phyloP scores from a whole-genome alignment of 495 filamentous ascomycete species.

The Saxophila tyrrhenica region DNA sequence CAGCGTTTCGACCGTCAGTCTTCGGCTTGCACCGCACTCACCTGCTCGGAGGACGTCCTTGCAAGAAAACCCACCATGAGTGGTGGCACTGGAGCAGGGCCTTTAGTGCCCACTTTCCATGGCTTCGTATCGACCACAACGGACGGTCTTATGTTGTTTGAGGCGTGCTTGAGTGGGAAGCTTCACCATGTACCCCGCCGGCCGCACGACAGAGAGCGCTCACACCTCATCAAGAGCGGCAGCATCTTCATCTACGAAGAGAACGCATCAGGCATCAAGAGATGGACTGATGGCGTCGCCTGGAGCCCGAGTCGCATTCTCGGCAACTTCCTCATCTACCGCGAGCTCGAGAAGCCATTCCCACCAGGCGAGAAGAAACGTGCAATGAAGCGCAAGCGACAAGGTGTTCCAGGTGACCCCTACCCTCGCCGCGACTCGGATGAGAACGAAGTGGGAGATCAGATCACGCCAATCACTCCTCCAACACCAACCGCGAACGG shows the following conservation, averaged over 20 bases:
- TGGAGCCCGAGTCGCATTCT: constrained; percentile 89
- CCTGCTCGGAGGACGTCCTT: no score
- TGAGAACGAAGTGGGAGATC: constrained; percentile 17
- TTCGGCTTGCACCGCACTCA: no score
- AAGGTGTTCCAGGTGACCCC: constrained; percentile 15
- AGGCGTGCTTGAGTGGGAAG: constrained; percentile 56
- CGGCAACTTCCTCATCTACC: constrained; percentile 81
- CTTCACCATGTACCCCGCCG: constrained; percentile 66
- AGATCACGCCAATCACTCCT: constrained; percentile 16
- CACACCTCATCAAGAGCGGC: constrained; percentile 63
- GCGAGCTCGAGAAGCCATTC: constrained; percentile 71
- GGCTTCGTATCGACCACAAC: constrained; percentile 42
- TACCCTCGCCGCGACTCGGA: constrained; percentile 20
- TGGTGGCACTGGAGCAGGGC: constrained; percentile 12
- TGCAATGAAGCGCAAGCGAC: constrained; percentile 56
- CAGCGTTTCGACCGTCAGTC: constrained; percentile 27
- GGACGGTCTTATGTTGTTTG: constrained; percentile 66
- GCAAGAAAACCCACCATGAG: constrained; percentile 13
- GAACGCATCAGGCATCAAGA: constrained; percentile 75
- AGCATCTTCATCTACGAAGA: constrained; percentile 87
- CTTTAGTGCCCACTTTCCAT: constrained; percentile 21
- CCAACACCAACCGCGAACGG: constrained; percentile 9
- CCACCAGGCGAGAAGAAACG: constrained; percentile 82
- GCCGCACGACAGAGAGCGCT: constrained; percentile 73
- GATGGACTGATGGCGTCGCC: constrained; percentile 82